Conservation (phyloP, 2,329 filamentous ascomycete species). For the Cadophora gregata region DNA sequence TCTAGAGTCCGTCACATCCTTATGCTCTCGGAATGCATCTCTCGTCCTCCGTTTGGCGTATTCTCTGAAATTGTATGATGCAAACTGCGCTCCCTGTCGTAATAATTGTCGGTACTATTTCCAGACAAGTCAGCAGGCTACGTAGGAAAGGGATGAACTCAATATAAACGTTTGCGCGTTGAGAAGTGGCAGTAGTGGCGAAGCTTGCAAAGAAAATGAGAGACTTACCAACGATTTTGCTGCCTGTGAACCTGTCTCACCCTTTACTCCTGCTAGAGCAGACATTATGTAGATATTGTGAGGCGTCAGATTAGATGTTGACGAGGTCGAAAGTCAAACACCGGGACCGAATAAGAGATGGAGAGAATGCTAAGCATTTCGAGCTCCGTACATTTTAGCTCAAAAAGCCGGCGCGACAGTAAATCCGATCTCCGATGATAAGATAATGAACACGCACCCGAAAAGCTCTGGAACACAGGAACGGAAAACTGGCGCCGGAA, state of each 20-base stretch:
- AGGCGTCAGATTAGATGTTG: not conserved
- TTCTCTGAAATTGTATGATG: constrained; percentile 96
- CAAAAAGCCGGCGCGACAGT: not conserved
- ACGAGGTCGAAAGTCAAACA: not conserved
- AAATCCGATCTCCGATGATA: constrained; percentile 20
- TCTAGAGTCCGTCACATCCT: constrained; percentile 72
- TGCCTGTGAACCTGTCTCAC: constrained; percentile 42
- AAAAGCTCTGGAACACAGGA: not conserved
- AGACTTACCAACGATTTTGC: constrained; percentile 43
- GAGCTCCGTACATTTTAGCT: constrained; percentile 17
- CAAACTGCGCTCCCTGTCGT: constrained; percentile 84
- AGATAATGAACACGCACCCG: not conserved
- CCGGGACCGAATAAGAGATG: not conserved
- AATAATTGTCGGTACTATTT: constrained; percentile 89
- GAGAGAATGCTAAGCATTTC: not conserved
- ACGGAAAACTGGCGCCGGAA: not conserved
- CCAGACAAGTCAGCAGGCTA: constrained; percentile 20
- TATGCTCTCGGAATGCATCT: constrained; percentile 88
- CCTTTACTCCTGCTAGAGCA: constrained; percentile 35
- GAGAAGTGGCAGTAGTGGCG: constrained; percentile 15
- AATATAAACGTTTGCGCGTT: not conserved
- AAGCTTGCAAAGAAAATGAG: constrained; percentile 11
- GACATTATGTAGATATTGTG: constrained; percentile 39
- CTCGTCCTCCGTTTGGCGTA: constrained; percentile 90
- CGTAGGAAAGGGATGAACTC: not conserved